Percentiles rank a stretch among this genome's conserved stretches.
phyloP scores from a whole-genome alignment of 139 green algal genomes.

The Picochlorum sp. region DNA sequence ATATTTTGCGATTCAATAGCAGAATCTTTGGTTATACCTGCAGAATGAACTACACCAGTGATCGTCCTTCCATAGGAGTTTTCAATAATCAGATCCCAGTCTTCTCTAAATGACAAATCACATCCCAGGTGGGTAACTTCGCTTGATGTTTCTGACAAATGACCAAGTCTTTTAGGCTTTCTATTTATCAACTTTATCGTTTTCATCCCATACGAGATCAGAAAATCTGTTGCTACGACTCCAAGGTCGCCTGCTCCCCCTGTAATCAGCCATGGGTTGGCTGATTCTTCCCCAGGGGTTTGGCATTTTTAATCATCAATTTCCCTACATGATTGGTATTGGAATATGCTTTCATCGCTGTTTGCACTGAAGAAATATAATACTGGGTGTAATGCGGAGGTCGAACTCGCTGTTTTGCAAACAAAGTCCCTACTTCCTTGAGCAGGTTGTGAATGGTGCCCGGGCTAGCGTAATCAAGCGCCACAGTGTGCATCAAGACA shows the following conservation, averaged over 20 bases:
- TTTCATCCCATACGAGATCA: background rate
- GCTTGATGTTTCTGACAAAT: too few relatives aligned
- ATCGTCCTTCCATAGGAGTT: background rate
- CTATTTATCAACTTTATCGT: too few relatives aligned
- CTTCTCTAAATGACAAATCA: too few relatives aligned
- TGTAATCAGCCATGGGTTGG: background rate
- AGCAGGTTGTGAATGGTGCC: slow-evolving; percentile 26
- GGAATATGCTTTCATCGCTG: slow-evolving; percentile 65
- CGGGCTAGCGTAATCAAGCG: slow-evolving; percentile 70
- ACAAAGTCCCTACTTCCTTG: slow-evolving; percentile 7
- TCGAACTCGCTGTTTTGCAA: slow-evolving; percentile 29
- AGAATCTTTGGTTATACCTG: slow-evolving; percentile 52
- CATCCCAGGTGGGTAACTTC: too few relatives aligned
- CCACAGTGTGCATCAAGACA: slow-evolving; percentile 55
- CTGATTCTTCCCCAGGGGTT: too few relatives aligned
- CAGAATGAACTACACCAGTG: slow-evolving; percentile 46
- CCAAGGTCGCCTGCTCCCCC: slow-evolving; percentile 21
- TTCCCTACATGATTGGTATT: slow-evolving; percentile 71
- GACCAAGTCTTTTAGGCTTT: too few relatives aligned
- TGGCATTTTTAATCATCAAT: slow-evolving; percentile 41
- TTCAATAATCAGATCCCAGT: too few relatives aligned
- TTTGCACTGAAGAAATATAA: slow-evolving; percentile 22
- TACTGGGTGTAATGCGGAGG: slow-evolving; percentile 35
- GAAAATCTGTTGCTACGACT: slow-evolving; percentile 3
- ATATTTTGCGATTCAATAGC: slow-evolving; percentile 39